Evolutionary conservation across 768 basidiomycete species (phyloP), one percentile per base, ranked within the genome.

Genomic region (Phlebiopsis flavidoalba): DNA sequence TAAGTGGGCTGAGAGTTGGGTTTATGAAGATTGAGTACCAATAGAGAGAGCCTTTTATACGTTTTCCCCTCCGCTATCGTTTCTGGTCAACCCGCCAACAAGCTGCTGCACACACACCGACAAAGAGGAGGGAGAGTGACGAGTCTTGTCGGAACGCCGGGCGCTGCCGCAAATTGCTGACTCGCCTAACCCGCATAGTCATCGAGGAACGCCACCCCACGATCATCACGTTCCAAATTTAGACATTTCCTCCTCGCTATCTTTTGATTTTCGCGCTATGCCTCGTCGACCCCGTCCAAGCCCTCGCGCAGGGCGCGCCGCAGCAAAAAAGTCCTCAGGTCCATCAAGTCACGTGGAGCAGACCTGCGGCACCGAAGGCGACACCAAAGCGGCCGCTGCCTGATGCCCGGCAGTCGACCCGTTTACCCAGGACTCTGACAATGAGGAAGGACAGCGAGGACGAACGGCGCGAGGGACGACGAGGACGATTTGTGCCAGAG

Each of bases 211-310:
- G 40, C 40, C 40, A 43, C 40, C n/a, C n/a, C 40, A 17, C 40
- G 40, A 43, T 53, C 33, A 36, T 31, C 17, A 36, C 31, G 19
- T 36, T 11, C 10, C 52, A 10, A 33, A n/a, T 53, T 7, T n/a
- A n/a, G 52, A 11, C n/a, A 51, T 26, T 51, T 51, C 50, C 22
- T 14, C 35, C 52, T 53, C 14, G 35, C 11, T 43, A 43, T 26
- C 33, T 36, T 35, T 53, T 53, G 35, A 53, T 33, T 17, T 53
- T n/a, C 17, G 19, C 57, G 37, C 55, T 26, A 79, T 79, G 77
- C 74, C 76, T 66, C 71, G 76, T 33, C 70, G 75, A 60, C 71
- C 75, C 35, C 74, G 76, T 37, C 74, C 76, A 43, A 61, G n/a
- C n/a, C 70, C 22, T 71, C 73, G 15, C 70, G 76, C 60, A 62